A percentile compares a stretch with the other conserved stretches of the same genome.
Evolutionary conservation across 306 rosid species (phyloP).

Genomic region (Fagus sylvatica): DNA sequence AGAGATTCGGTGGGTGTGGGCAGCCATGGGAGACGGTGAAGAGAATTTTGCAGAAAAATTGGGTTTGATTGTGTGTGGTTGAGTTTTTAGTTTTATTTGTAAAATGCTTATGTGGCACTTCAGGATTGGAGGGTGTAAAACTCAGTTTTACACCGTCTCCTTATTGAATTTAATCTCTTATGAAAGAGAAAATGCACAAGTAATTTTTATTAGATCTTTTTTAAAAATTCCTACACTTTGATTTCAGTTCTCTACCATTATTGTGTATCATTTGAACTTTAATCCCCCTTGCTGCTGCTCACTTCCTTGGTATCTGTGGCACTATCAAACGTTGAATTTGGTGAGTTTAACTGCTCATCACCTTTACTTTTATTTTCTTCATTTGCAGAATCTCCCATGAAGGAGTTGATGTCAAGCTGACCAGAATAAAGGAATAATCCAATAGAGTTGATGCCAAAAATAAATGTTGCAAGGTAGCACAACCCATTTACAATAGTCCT

Average conservation of each 20-base stretch:
- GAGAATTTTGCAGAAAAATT: too few relatives aligned
- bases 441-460: constrained; percentile 74
- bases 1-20: too few relatives aligned
- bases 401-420: constrained; percentile 71
- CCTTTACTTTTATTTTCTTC: constrained; percentile 43
- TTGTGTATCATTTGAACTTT: constrained; percentile 52
- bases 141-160: too few relatives aligned
- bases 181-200: constrained; percentile 1
- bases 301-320: constrained; percentile 39
- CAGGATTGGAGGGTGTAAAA: too few relatives aligned
- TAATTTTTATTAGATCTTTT: constrained; percentile 18
- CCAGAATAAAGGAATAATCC: constrained; percentile 86
- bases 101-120: too few relatives aligned
- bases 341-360: constrained; percentile 40
- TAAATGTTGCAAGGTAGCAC: constrained; percentile 92
- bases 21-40: too few relatives aligned
- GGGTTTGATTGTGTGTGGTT: too few relatives aligned
- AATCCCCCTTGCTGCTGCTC: constrained; percentile 48
- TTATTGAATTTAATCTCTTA: too few relatives aligned
- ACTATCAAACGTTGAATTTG: constrained; percentile 44
- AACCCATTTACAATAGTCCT: constrained; percentile 88
- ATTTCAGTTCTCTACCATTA: constrained; percentile 29
- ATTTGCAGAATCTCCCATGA: constrained; percentile 45
- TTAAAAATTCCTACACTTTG: constrained; percentile 30
- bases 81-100: too few relatives aligned